Evolutionary conservation across 2,329 filamentous ascomycete species (phyloP), one percentile per base, ranked within the genome.

Genomic region (Akanthomyces lecanii): DNA sequence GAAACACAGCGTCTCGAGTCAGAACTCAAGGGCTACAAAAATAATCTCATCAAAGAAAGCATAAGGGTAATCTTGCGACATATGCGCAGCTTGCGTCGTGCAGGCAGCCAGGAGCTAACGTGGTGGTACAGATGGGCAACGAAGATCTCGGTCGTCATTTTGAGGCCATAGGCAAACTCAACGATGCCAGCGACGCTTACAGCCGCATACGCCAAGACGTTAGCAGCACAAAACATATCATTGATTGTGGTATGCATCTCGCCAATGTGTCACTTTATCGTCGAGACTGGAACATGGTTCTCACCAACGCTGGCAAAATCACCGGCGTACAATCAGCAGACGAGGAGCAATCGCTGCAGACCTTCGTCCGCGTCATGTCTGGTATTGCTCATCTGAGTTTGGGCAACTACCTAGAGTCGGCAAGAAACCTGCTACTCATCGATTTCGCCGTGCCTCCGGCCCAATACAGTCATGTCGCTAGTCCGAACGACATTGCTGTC

Each of bases 11-110:
- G 89, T n/a, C 80, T 98, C 62, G 92, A 97, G 72, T 79, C 84
- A 18, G 92, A 98, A 75, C 81, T 99, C 23, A 93, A 92, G 74
- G 89, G 89, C 1, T 98, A 98, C 76, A 97, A 95, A 77, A 97
- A 97, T 73, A 99, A 98, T 70, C 78, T 98, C 50, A 92, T 99
- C 70, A 97, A 97, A 74, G 95, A 99, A 78, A 97, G 92, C 78
- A 97, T 98, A 70, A 79, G 93, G 68, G 92, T 96, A 81, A 52
- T 45, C 25, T 44, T 44, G 7, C 38, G 18, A 36, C 5, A 28
- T 14, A 30, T 21, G 10, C 21, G 1, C 23, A 33, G 38, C 30
- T 8, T 21, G 25, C 4, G 14, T 14, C 40, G 3, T 36, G 11
- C 25, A 23, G 14, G 7, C 6, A 16, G 8, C 18, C 18, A 52